Evolutionary conservation across 176 grass and related monocot species (phyloP), one percentile per base, ranked within the genome.

Genomic region (Paspalum vaginatum): DNA sequence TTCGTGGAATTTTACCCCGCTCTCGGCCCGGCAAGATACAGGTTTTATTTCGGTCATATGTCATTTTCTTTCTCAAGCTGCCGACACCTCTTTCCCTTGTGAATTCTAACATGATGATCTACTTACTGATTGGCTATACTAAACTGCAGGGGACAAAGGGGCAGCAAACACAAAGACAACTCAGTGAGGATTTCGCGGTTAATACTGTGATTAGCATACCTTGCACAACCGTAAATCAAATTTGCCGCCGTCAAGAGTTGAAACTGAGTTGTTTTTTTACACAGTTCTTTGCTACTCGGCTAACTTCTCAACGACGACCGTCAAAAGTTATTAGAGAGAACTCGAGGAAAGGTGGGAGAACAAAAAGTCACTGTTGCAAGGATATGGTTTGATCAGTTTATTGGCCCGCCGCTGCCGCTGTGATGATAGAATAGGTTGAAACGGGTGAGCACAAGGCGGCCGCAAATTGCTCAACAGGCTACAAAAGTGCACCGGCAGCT

Each of bases 401-500:
- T 55, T 40, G 59, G 18, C 18, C 32, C 32, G 32, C 32, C 8
- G 9, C 44, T 70, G 13, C 27, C 6, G 10, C 21, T 27, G 26
- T 63, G 68, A 16, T 62, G 45, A 69, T 24, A 64, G 40, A n/a
- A 38, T 13, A 14, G 65, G 65, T 25, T 39, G 60, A 83, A 68
- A 70, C 59, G 17, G 48, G 11, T 43, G 49, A 25, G 59, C n/a
- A 53, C 43, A 82, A 44, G 72, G 65, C 49, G 11, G 50, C 27
- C 21, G 51, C 72, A 82, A 21, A 22, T 64, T 82, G 65, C 43
- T 78, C 65, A 1, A 26, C 20, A 74, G 61, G 51, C 41, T 80
- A 57, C 50, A 52, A 13, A 68, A 77, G 43, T 39, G 59, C n/a
- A 60, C 39, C 39, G 55, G 44, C 42, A 73, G 87, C 32, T 47